These are phyloP conservation scores for Kuraishia piskuri DNA, from an alignment of 805 yeast species.

Conservation along the genomic window DNA sequence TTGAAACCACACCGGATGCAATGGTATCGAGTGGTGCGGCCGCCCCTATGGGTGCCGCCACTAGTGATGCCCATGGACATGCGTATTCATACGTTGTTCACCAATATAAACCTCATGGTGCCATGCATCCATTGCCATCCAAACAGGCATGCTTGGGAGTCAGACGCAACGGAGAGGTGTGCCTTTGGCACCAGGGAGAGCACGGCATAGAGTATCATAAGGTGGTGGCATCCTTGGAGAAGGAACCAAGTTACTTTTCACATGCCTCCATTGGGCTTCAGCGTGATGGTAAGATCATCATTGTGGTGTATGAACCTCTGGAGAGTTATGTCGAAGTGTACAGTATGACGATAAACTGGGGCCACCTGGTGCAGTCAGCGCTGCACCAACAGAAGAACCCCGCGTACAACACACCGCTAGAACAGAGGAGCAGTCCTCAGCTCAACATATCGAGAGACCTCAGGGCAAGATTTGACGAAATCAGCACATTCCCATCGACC, in stretches of 20 bases:
- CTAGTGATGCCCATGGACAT: slow-evolving; percentile 20
- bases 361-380: slow-evolving; percentile 38
- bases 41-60: slow-evolving; percentile 25
- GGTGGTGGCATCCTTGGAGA: slow-evolving; percentile 23
- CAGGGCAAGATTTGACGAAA: slow-evolving; percentile 15
- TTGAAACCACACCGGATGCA: slow-evolving; percentile 10
- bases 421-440: slow-evolving; percentile 30
- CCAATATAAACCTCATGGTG: slow-evolving; percentile 52
- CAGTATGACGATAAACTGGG: slow-evolving; percentile 45
- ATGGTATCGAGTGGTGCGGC: slow-evolving; percentile 26
- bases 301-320: slow-evolving; percentile 27
- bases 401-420: slow-evolving; percentile 40
- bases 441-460: slow-evolving; percentile 25
- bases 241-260: slow-evolving; percentile 17
- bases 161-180: slow-evolving; percentile 52
- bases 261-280: slow-evolving; percentile 45
- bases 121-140: slow-evolving; percentile 57
- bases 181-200: slow-evolving; percentile 57
- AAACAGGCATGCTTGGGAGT: slow-evolving; percentile 67
- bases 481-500: slow-evolving; percentile 11
- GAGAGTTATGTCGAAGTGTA: slow-evolving; percentile 27
- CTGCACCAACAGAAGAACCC: slow-evolving; percentile 36
- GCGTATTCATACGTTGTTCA: slow-evolving; percentile 47
- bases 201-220: slow-evolving; percentile 51
- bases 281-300: slow-evolving; percentile 34